Conservation (phyloP, 164 flowering plant genomes). For the Stephania yunnanensis region DNA sequence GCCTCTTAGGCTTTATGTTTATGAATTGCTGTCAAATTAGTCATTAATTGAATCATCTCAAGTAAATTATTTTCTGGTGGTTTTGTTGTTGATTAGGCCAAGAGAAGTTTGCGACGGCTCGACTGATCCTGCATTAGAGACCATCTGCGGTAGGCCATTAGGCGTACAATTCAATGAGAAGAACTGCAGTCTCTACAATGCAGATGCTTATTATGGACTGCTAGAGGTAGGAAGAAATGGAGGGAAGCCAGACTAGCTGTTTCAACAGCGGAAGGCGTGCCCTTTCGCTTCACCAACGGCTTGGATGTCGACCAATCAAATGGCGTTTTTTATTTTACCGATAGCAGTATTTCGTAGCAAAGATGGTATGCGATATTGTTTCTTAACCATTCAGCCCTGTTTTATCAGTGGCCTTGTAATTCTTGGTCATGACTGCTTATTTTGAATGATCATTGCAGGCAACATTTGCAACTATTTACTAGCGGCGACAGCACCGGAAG, state of each 20-base stretch:
- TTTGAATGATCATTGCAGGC: neutral
- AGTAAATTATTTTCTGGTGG: neutral
- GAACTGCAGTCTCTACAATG: conserved; percentile 16
- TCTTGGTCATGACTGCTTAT: neutral
- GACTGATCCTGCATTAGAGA: conserved; percentile 1
- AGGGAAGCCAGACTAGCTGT: conserved; percentile 17
- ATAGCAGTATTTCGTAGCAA: conserved; percentile 17
- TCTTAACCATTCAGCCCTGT: neutral
- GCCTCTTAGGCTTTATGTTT: neutral
- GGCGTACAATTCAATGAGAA: conserved; percentile 13
- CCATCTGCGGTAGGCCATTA: conserved; percentile 15
- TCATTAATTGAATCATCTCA: neutral
- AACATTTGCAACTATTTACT: neutral
- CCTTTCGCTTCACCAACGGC: conserved; percentile 14
- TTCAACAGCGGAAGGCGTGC: conserved; percentile 14
- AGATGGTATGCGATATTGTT: conserved; percentile 2
- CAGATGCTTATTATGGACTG: conserved; percentile 23
- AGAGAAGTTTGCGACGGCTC: conserved; percentile 6
- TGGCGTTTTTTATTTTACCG: conserved; percentile 25
- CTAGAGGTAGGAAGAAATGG: conserved; percentile 13
- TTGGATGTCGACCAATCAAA: conserved; percentile 19
- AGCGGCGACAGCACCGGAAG: conserved; percentile 28
- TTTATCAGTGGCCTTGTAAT: neutral
- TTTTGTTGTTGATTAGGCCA: neutral
- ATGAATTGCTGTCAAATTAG: too few relatives aligned